Percentiles rank a stretch among this genome's conserved stretches.
phyloP scores from a whole-genome alignment of 257 asterid genomes.

The Datura wrightii region DNA sequence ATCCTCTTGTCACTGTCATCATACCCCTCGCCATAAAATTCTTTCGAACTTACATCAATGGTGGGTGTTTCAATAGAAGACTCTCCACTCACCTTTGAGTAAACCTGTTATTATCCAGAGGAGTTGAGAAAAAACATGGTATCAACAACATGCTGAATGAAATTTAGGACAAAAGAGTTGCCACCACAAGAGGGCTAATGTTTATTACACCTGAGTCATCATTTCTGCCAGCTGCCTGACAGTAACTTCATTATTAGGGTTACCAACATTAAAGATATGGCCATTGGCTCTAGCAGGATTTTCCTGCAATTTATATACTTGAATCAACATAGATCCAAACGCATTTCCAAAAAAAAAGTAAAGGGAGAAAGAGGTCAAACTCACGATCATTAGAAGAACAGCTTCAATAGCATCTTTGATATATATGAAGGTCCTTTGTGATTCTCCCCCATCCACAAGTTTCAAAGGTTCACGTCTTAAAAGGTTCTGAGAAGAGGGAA shows the following conservation, averaged over 20 bases:
- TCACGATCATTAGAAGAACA: slow-evolving; percentile 85
- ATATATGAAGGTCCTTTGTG: slow-evolving; percentile 91
- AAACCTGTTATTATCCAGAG: slow-evolving; percentile 56
- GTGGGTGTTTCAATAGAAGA: slow-evolving; percentile 70
- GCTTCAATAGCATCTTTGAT: slow-evolving; percentile 96
- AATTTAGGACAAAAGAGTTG: not conserved
- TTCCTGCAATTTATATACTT: slow-evolving; percentile 56
- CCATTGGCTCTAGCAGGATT: slow-evolving; percentile 94
- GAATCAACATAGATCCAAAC: slow-evolving; percentile 35
- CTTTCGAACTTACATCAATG: slow-evolving; percentile 86
- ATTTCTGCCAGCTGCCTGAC: slow-evolving; percentile 96
- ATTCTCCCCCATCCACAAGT: slow-evolving; percentile 95
- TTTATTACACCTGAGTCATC: slow-evolving; percentile 78
- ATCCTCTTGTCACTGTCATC: slow-evolving; percentile 97
- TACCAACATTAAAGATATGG: slow-evolving; percentile 91
- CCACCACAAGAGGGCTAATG: slow-evolving; percentile 7
- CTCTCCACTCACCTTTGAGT: slow-evolving; percentile 84
- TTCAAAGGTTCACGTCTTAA: slow-evolving; percentile 86
- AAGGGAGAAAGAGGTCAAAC: slow-evolving; percentile 39
- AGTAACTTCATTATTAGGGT: slow-evolving; percentile 94
- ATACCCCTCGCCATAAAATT: slow-evolving; percentile 94
- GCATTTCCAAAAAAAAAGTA: not conserved
- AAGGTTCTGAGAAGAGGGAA: slow-evolving; percentile 64
- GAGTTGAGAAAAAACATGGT: not conserved
- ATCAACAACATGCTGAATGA: not conserved